Percentiles rank a stretch among this genome's conserved stretches.
Evolutionary conservation across 2,329 filamentous ascomycete species (phyloP).

Genomic region (Bisporella sp.): DNA sequence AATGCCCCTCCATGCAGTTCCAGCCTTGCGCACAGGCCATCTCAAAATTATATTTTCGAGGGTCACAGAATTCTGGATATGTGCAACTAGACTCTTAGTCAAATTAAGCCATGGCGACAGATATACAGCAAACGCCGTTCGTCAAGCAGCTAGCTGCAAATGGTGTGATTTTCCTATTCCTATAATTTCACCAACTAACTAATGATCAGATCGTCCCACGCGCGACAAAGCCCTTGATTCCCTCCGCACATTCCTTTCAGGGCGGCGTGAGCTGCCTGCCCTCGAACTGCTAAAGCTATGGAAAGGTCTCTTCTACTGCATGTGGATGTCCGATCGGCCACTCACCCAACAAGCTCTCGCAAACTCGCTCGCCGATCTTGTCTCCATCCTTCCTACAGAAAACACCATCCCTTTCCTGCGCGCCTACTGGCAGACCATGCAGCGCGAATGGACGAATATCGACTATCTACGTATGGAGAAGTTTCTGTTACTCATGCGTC

Average conservation of each 20-base stretch:
- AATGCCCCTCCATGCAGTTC: no score
- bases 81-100: no score
- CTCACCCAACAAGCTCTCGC: constrained; percentile 81
- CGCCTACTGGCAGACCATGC: constrained; percentile 67
- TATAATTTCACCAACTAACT: not conserved
- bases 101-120: constrained; percentile 12
- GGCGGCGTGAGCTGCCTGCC: constrained; percentile 49
- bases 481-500: constrained; percentile 77
- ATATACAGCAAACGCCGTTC: constrained; percentile 27
- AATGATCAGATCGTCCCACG: constrained; percentile 60
- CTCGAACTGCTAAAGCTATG: constrained; percentile 81
- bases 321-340: constrained; percentile 91
- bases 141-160: constrained; percentile 30
- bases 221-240: constrained; percentile 72
- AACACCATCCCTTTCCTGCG: constrained; percentile 42
- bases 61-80: no score
- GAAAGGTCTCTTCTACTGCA: constrained; percentile 89
- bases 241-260: constrained; percentile 68
- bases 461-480: constrained; percentile 84
- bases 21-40: no score
- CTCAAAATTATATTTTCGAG: no score
- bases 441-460: constrained; percentile 61
- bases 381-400: constrained; percentile 47
- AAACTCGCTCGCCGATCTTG: constrained; percentile 65
- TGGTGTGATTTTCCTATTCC: constrained; percentile 15